Percentiles rank a stretch among this genome's conserved stretches.
Evolutionary conservation across 1,139 yeast genomes (phyloP).

Genomic region (Suhomyces terraborum): DNA sequence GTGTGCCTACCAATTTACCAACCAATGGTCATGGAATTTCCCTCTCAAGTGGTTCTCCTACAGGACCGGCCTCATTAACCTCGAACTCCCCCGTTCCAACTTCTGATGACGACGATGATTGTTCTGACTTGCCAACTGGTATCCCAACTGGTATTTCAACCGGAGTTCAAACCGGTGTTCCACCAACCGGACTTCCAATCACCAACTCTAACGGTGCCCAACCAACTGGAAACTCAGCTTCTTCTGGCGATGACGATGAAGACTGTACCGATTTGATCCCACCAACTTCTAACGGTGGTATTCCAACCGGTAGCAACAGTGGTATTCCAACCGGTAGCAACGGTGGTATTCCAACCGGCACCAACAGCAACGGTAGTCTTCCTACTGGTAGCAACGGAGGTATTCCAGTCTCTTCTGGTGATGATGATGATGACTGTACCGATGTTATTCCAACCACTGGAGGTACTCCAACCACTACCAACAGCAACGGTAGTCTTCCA

Average conservation of each 20-base stretch:
- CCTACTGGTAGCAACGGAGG: background rate
- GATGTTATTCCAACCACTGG: background rate
- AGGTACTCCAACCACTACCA: too few relatives aligned
- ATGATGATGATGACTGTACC: too few relatives aligned
- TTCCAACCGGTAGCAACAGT: too few relatives aligned
- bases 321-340: too few relatives aligned
- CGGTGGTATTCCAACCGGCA: background rate
- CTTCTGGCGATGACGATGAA: conserved; percentile 16
- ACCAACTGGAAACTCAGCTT: background rate
- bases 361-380: background rate
- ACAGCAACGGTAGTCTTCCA: too few relatives aligned
- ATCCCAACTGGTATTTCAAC: background rate
- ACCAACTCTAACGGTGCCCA: conserved; percentile 4
- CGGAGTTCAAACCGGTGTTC: background rate
- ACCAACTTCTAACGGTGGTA: background rate
- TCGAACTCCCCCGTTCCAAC: conserved; percentile 6
- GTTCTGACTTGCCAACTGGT: conserved; percentile 11
- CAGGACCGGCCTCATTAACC: conserved; percentile 7
- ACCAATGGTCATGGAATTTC: background rate
- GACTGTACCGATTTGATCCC: conserved; percentile 6
- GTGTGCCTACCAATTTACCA: background rate
- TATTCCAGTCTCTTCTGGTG: background rate
- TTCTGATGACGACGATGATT: conserved; percentile 11
- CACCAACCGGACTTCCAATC: background rate
- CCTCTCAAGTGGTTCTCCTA: conserved; percentile 1